These are phyloP conservation scores for Aspergillus clavatus DNA, from an alignment of 2,329 filamentous ascomycete species.

Conservation along the genomic window DNA sequence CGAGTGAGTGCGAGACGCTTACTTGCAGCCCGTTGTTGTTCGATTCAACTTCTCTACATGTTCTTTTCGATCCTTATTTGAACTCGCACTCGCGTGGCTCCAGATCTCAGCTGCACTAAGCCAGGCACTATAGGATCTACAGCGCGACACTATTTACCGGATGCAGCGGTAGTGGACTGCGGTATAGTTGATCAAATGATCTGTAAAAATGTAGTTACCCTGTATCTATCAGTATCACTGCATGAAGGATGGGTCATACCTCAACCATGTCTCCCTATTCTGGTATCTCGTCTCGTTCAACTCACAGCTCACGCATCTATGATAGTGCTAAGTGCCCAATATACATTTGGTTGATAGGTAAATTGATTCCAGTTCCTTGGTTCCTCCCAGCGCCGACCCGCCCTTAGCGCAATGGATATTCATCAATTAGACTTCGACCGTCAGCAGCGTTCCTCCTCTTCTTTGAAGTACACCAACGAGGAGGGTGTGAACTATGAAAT, in stretches of 20 bases:
- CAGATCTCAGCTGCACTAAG: conserved; percentile 19
- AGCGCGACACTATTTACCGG: conserved; percentile 11
- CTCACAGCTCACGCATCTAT: too few relatives aligned
- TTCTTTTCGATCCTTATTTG: conserved; percentile 10
- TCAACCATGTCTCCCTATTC: background rate
- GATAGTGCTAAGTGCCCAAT: too few relatives aligned
- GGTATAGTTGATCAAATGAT: background rate
- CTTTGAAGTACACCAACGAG: too few relatives aligned
- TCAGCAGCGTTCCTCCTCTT: too few relatives aligned
- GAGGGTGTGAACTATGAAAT: too few relatives aligned
- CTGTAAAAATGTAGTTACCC: background rate
- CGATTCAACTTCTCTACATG: conserved; percentile 12
- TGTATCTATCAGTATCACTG: background rate
- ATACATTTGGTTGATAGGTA: conserved; percentile 1
- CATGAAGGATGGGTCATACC: background rate
- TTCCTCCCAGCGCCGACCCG: conserved; percentile 8
- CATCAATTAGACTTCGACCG: conserved; percentile 1
- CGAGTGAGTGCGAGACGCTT: too few relatives aligned
- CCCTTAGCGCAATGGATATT: conserved; percentile 7
- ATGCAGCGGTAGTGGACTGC: conserved; percentile 2
- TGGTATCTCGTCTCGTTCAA: too few relatives aligned
- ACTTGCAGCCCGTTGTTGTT: too few relatives aligned
- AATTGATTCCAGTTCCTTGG: conserved; percentile 10
- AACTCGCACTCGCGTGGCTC: conserved; percentile 23
- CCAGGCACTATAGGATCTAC: conserved; percentile 17